Percentiles rank a stretch among this genome's conserved stretches.
Evolutionary conservation across 75 land plant genomes (phyloP).

Genomic region (Chamaecyparis obtusa): DNA sequence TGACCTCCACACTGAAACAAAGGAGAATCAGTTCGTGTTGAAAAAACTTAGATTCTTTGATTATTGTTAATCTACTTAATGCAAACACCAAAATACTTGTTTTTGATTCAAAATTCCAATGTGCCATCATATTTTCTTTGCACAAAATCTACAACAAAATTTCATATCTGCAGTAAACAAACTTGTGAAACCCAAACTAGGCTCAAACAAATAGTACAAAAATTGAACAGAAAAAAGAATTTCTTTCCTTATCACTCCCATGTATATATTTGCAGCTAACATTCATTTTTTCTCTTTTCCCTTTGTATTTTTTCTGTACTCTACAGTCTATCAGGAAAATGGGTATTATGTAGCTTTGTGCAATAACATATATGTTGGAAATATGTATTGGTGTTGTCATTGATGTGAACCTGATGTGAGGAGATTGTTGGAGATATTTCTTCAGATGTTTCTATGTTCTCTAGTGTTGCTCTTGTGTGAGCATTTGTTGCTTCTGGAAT

Average conservation of each 20-base stretch:
- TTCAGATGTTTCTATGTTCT: too few species aligned
- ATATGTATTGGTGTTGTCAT: too few species aligned
- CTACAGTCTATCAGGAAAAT: not conserved
- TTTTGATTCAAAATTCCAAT: not conserved
- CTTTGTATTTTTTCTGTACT: not conserved
- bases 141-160: not conserved
- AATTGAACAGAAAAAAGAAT: not conserved
- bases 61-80: not conserved
- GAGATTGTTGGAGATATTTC: too few species aligned
- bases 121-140: not conserved
- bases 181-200: not conserved
- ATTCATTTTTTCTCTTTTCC: not conserved
- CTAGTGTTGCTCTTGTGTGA: too few species aligned
- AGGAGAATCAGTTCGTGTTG: not conserved
- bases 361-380: too few species aligned
- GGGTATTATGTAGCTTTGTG: too few species aligned
- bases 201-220: not conserved
- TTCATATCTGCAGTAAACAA: not conserved
- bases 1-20: conserved; percentile 78
- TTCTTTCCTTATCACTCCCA: not conserved
- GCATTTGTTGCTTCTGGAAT: too few species aligned
- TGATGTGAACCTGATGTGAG: too few species aligned
- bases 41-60: not conserved
- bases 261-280: not conserved
- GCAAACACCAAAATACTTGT: not conserved